Percentiles rank a stretch among this genome's conserved stretches.
Conservation (phyloP, 768 basidiomycete genomes). For the Lactifluus pinguis region DNA sequence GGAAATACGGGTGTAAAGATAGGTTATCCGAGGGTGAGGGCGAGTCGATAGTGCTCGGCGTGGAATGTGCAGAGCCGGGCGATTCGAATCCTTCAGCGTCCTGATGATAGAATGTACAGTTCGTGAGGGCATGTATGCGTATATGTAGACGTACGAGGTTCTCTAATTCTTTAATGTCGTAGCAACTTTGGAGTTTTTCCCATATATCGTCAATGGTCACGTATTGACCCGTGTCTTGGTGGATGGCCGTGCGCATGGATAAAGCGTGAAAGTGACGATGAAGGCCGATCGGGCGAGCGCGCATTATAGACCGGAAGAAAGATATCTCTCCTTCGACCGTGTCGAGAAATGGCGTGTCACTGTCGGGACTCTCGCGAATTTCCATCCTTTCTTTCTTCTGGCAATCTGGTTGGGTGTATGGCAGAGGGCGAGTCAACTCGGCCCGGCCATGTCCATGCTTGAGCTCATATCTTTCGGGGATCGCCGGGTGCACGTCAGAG, state of each 20-base stretch:
- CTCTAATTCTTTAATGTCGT: constrained; percentile 70
- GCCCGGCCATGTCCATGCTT: no score
- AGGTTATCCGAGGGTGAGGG: constrained; percentile 66
- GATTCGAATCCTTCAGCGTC: constrained; percentile 29
- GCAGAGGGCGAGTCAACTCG: no score
- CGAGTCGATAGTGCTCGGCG: constrained; percentile 47
- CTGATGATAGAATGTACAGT: not conserved
- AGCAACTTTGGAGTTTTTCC: constrained; percentile 62
- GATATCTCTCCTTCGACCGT: constrained; percentile 76
- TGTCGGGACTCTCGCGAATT: constrained; percentile 8
- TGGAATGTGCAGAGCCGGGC: constrained; percentile 30
- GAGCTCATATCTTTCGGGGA: no score
- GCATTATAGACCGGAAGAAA: constrained; percentile 77
- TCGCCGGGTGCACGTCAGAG: no score
- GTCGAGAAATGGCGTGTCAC: constrained; percentile 33
- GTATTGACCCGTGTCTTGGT: constrained; percentile 55
- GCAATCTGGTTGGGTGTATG: no score
- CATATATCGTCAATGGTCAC: constrained; percentile 60
- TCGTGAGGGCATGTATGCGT: not conserved
- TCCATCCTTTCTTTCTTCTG: not conserved
- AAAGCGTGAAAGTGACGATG: constrained; percentile 79
- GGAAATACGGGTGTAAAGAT: constrained; percentile 61
- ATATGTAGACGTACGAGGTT: constrained; percentile 40
- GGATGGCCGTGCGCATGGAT: constrained; percentile 61
- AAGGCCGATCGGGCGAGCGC: constrained; percentile 72